These are phyloP conservation scores for Malus hybrid DNA, from an alignment of 331 rosid genomes.

Conservation along the genomic window DNA sequence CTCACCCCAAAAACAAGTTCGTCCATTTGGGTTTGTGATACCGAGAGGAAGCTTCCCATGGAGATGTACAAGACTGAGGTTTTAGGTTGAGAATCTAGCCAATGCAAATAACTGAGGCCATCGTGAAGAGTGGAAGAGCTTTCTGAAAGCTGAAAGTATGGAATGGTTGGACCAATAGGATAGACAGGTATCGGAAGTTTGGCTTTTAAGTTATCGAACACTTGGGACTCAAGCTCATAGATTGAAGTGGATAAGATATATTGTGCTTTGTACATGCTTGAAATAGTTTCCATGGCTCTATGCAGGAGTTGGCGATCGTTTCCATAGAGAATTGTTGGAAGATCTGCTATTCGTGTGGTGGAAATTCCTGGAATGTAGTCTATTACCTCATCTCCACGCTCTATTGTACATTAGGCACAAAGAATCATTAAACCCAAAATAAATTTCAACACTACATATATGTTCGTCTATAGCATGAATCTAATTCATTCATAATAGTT, in stretches of 20 bases:
- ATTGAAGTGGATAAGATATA: conserved; percentile 40
- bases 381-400: conserved; percentile 32
- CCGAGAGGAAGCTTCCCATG: conserved; percentile 37
- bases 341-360: conserved; percentile 25
- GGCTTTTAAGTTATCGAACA: conserved; percentile 30
- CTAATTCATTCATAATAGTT: no score
- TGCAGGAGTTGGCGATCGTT: not conserved
- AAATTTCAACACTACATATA: not conserved
- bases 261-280: conserved; percentile 26
- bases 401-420: conserved; percentile 9
- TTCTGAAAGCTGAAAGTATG: conserved; percentile 22
- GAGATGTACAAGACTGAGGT: conserved; percentile 45
- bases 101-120: conserved; percentile 8
- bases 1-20: conserved; percentile 32
- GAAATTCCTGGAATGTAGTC: conserved; percentile 49
- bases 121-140: not conserved
- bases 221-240: conserved; percentile 47
- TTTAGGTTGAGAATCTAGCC: conserved; percentile 41
- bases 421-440: not conserved
- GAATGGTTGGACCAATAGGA: conserved; percentile 56
- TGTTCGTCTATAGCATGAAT: no score
- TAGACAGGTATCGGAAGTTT: conserved; percentile 33
- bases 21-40: conserved; percentile 32
- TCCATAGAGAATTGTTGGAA: conserved; percentile 11
- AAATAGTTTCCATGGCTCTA: not conserved